phyloP scores from a whole-genome alignment of 2,329 filamentous ascomycete genomes.

The Clarireedia paspali region DNA sequence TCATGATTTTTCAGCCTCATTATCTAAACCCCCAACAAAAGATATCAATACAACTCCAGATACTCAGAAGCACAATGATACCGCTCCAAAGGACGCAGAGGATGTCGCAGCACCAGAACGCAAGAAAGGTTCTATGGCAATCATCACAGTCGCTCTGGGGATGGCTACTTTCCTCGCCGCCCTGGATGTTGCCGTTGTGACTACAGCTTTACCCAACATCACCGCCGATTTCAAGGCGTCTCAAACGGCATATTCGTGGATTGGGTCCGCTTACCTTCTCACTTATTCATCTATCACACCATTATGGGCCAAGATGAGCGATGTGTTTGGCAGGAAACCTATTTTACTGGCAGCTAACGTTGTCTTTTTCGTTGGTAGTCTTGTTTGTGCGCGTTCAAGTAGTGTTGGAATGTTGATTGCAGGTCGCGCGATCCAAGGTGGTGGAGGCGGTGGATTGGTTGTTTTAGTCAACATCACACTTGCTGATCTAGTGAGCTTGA shows the following conservation, averaged over 20 bases:
- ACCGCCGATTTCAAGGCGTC: slow-evolving; percentile 33
- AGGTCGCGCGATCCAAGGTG: slow-evolving; percentile 55
- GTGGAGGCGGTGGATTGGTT: slow-evolving; percentile 42
- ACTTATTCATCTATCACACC: slow-evolving; percentile 45
- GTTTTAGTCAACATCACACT: neutral
- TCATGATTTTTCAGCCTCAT: too few species aligned
- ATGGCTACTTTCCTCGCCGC: slow-evolving; percentile 20
- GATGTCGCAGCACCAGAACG: too few species aligned
- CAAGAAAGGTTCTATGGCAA: too few species aligned
- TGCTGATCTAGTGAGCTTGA: slow-evolving; percentile 54
- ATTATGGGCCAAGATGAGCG: slow-evolving; percentile 1
- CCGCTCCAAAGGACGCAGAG: too few species aligned
- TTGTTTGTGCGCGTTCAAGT: slow-evolving; percentile 45
- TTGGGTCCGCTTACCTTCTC: slow-evolving; percentile 39
- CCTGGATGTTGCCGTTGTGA: slow-evolving; percentile 31
- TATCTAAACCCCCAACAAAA: too few species aligned
- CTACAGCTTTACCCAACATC: slow-evolving; percentile 34
- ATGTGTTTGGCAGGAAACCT: neutral
- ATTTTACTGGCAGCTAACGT: neutral
- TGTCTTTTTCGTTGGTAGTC: slow-evolving; percentile 15
- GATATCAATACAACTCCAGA: too few species aligned
- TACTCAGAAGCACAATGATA: too few species aligned
- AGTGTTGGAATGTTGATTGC: slow-evolving; percentile 55
- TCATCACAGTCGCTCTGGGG: too few species aligned
- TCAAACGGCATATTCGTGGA: slow-evolving; percentile 43